Evolutionary conservation across 106 monocot genomes (phyloP), one percentile per base, ranked within the genome.

Genomic region (Ottelia alismoides): DNA sequence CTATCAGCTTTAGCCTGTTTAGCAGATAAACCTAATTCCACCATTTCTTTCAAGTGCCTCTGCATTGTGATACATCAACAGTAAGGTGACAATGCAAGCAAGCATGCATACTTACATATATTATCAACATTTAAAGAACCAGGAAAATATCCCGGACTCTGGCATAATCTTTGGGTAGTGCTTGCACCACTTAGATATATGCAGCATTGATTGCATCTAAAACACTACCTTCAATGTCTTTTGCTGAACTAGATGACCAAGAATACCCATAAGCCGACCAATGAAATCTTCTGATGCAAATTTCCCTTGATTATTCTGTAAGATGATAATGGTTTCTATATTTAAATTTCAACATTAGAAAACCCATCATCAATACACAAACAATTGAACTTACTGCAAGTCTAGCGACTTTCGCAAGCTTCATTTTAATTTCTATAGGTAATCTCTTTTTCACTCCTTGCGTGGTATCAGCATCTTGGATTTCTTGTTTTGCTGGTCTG

Each of bases 391-490:
- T 23, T 94, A 96, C 94, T 68, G 94, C 81, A 60, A 96, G 47
- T 70, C 94, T 78, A 65, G 94, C 94, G 73, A 96, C 94, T 85
- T 88, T 96, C 48, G 94, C 94, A 55, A 96, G 84, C 69, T 74
- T 96, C 55, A 68, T 73, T 30, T 96, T 96, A 20, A 88, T 74
- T 69, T 96, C 94, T 64, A 66, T 77, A 55, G 94, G 94, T 56
- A 96, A 70, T 57, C 94, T 81, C 65, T 88, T 88, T 65, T 88
- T 96, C 56, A 85, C 65, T 56, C 43, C 66, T 64, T 76, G 81
- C 47, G 70, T 63, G 64, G 78, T 27, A 72, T 96, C 88, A 27
- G 30, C 56, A 57, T 79, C 84, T 44, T 74, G 78, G 48, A 78
- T 25, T 62, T 75, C 75, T 64, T 68, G 31, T 28, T 74, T 76